These are phyloP conservation scores for Coriaria nepalensis DNA, from an alignment of 306 rosid genomes.

Conservation along the genomic window DNA sequence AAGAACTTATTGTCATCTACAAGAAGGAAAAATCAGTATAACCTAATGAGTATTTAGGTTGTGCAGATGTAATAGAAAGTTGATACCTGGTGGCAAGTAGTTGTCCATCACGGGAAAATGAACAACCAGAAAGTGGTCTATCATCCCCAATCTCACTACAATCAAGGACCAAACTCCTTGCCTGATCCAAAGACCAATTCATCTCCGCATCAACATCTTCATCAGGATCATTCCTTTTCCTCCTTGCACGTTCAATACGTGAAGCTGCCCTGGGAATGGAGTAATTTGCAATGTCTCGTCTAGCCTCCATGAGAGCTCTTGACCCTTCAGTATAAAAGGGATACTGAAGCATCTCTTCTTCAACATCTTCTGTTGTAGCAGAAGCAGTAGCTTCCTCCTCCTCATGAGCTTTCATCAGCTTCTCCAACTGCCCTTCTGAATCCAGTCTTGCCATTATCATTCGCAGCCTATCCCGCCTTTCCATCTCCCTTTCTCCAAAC, in stretches of 20 bases:
- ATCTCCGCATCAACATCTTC: slow-evolving; percentile 82
- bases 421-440: slow-evolving; percentile 74
- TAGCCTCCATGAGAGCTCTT: slow-evolving; percentile 50
- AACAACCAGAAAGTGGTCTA: slow-evolving; percentile 83
- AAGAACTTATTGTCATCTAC: no score
- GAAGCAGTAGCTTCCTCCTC: slow-evolving; percentile 75
- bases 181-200: slow-evolving; percentile 67
- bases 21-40: background rate
- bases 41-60: background rate
- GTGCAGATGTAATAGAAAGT: background rate
- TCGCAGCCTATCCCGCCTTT: slow-evolving; percentile 73
- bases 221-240: slow-evolving; percentile 90
- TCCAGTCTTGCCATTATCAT: slow-evolving; percentile 67
- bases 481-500: slow-evolving; percentile 95
- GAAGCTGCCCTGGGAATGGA: slow-evolving; percentile 49
- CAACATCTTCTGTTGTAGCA: slow-evolving; percentile 43
- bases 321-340: slow-evolving; percentile 89
- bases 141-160: slow-evolving; percentile 94
- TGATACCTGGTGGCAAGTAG: slow-evolving; percentile 65
- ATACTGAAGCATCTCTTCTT: slow-evolving; percentile 55
- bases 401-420: slow-evolving; percentile 74
- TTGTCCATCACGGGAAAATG: slow-evolving; percentile 66
- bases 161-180: slow-evolving; percentile 56
- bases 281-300: slow-evolving; percentile 58
- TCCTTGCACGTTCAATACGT: slow-evolving; percentile 60